phyloP scores from a whole-genome alignment of 129 eudicot genomes.

The Pulicaria dysenterica region DNA sequence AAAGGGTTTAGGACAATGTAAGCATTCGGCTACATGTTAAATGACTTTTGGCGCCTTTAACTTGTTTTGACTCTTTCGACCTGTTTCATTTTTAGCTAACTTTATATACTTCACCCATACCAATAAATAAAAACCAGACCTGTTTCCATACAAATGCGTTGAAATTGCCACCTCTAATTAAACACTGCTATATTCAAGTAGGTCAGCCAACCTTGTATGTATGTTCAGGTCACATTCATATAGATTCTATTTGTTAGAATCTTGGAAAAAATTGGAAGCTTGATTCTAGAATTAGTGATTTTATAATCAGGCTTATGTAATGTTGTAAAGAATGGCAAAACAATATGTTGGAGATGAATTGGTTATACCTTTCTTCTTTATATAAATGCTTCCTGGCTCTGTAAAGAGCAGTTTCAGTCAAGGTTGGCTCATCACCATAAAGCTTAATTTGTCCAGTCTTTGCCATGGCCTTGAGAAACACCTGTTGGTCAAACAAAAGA shows the following conservation, averaged over 20 bases:
- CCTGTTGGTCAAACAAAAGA: slow-evolving; percentile 45
- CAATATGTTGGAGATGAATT: not conserved
- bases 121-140: too few relatives aligned
- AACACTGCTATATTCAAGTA: not conserved
- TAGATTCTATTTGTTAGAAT: not conserved
- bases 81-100: too few relatives aligned
- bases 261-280: not conserved
- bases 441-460: slow-evolving; percentile 96
- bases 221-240: not conserved
- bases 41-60: too few relatives aligned
- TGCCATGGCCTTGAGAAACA: slow-evolving; percentile 98
- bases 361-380: slow-evolving; percentile 84
- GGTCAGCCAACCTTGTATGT: too few relatives aligned
- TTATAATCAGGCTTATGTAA: slow-evolving; percentile 1
- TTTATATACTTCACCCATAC: too few relatives aligned
- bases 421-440: slow-evolving; percentile 87
- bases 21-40: too few relatives aligned
- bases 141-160: too few relatives aligned
- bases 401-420: slow-evolving; percentile 88
- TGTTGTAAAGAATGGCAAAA: slow-evolving; percentile 18
- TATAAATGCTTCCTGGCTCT: slow-evolving; percentile 93
- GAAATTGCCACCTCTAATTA: too few relatives aligned
- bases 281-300: not conserved
- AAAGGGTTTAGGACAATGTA: too few relatives aligned
- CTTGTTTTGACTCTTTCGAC: too few relatives aligned